A percentile compares a stretch with the other conserved stretches of the same genome.
phyloP scores from a whole-genome alignment of 2,329 filamentous ascomycete species.

The Myrmaecium sp. region DNA sequence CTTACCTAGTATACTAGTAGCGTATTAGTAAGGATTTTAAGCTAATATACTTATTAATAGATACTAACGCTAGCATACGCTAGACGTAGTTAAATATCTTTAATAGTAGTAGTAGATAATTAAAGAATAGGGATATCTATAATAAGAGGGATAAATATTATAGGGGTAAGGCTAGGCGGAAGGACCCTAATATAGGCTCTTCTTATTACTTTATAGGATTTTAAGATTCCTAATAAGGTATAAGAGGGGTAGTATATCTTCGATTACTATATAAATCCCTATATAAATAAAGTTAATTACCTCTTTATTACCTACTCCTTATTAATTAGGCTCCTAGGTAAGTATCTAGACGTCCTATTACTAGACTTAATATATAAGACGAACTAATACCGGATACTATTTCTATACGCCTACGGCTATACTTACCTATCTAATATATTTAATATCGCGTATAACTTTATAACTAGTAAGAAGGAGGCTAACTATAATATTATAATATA shows the following conservation, averaged over 20 bases:
- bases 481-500: too few relatives aligned
- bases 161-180: background rate
- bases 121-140: background rate
- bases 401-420: too few relatives aligned
- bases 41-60: background rate
- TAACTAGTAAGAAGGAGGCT: too few relatives aligned
- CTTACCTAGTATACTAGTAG: background rate
- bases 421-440: too few relatives aligned
- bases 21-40: background rate
- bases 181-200: background rate
- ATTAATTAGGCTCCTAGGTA: background rate
- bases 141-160: background rate
- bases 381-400: background rate
- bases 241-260: background rate
- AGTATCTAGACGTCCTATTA: background rate
- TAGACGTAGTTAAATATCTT: too few relatives aligned
- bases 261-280: background rate
- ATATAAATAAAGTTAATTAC: background rate
- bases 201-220: background rate
- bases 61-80: too few relatives aligned
- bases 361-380: background rate
- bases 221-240: background rate
- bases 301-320: background rate
- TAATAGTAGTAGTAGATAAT: background rate
- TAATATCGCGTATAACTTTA: too few relatives aligned